Conservation (phyloP, 2,329 filamentous ascomycete species). For the Cladosporium sphaerospermum region DNA sequence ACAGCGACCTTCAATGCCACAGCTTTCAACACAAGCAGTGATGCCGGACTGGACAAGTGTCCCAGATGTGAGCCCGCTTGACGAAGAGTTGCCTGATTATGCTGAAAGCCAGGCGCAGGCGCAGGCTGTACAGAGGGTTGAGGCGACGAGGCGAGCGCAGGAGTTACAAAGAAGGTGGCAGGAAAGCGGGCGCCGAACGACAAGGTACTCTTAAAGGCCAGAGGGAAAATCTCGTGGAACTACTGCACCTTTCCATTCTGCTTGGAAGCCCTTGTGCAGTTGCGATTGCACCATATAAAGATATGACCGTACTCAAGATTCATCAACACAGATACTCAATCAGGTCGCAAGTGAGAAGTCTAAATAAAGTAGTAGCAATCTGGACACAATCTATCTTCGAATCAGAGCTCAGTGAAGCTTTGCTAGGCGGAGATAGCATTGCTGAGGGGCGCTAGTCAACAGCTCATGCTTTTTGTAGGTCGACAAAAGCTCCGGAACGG, state of each 20-base stretch:
- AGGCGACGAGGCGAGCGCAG: slow-evolving; percentile 38
- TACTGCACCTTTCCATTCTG: too few species aligned
- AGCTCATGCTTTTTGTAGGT: slow-evolving; percentile 22
- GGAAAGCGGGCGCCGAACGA: slow-evolving; percentile 15
- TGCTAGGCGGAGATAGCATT: slow-evolving; percentile 22
- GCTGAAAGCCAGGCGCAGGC: slow-evolving; percentile 43
- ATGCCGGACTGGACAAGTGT: slow-evolving; percentile 11
- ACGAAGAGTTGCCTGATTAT: slow-evolving; percentile 41
- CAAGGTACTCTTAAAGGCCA: not conserved
- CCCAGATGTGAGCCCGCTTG: slow-evolving; percentile 19
- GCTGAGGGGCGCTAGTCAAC: slow-evolving; percentile 25
- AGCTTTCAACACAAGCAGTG: not conserved
- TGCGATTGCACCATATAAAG: too few species aligned
- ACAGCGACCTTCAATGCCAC: slow-evolving; percentile 8
- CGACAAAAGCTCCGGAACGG: slow-evolving; percentile 12
- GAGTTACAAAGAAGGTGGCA: slow-evolving; percentile 42
- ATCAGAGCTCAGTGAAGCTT: not conserved
- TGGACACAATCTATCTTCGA: not conserved
- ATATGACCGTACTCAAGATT: too few species aligned
- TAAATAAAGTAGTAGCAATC: not conserved
- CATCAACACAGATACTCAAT: too few species aligned
- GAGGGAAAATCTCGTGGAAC: not conserved
- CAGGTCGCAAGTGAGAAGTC: too few species aligned
- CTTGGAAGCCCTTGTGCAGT: too few species aligned
- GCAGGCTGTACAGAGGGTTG: slow-evolving; percentile 32